Evolutionary conservation across 108 stramenopile species (phyloP).

Genomic region (Skeletonema potamos): DNA sequence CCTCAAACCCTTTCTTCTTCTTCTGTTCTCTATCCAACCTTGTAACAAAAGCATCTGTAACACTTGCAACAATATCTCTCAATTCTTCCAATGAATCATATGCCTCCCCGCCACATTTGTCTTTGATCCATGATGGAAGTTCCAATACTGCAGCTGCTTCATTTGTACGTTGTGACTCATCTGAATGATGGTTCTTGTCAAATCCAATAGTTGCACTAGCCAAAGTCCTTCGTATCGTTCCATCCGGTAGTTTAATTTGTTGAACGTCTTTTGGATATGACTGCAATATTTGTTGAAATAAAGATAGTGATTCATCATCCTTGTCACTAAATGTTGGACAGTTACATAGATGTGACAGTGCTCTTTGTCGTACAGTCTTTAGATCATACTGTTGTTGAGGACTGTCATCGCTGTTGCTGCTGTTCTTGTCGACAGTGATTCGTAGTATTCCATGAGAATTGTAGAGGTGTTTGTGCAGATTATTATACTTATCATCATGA

Average conservation of each 20-base stretch:
- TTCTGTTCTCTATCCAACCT: slow-evolving; percentile 46
- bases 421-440: neutral
- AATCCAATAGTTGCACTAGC: slow-evolving; percentile 43
- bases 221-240: slow-evolving; percentile 21
- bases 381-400: neutral
- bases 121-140: slow-evolving; percentile 36
- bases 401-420: too few relatives aligned
- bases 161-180: neutral
- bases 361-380: slow-evolving; percentile 6
- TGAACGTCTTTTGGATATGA: slow-evolving; percentile 20
- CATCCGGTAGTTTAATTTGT: slow-evolving; percentile 23
- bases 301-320: neutral
- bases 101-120: slow-evolving; percentile 47
- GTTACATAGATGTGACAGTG: slow-evolving; percentile 18
- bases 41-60: slow-evolving; percentile 51
- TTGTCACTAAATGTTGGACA: slow-evolving; percentile 11
- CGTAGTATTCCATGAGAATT: slow-evolving; percentile 20
- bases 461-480: slow-evolving; percentile 4
- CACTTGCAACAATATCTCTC: slow-evolving; percentile 60
- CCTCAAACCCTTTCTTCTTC: neutral
- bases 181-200: neutral
- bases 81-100: slow-evolving; percentile 60
- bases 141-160: slow-evolving; percentile 6
- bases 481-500: too few relatives aligned
- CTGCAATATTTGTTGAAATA: slow-evolving; percentile 1